Conservation (phyloP, 495 filamentous ascomycete species). For the Immersiella caudata region DNA sequence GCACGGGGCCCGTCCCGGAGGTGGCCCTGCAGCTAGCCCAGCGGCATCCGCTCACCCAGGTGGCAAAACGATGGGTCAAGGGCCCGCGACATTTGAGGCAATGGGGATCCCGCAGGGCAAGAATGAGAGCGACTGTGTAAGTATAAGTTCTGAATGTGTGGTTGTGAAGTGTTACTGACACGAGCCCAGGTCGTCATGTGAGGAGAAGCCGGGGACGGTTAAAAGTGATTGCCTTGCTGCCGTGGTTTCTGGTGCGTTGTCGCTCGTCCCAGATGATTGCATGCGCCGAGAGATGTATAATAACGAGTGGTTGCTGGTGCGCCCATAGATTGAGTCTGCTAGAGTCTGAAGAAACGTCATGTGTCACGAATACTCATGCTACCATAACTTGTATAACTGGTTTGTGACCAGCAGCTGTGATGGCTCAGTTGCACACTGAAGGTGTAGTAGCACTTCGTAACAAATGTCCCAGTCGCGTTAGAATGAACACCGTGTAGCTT, state of each 20-base stretch:
- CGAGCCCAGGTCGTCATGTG: constrained; percentile 2
- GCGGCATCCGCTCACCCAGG: constrained; percentile 29
- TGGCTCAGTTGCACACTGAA: no score
- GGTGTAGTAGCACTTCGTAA: no score
- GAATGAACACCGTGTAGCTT: no score
- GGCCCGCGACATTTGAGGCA: constrained; percentile 95
- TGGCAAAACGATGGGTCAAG: constrained; percentile 65
- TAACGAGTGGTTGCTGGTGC: neutral
- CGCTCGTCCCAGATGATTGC: neutral
- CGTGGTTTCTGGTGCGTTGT: neutral
- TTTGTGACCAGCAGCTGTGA: no score
- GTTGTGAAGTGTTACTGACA: constrained; percentile 22
- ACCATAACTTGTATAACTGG: no score
- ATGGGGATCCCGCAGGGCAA: constrained; percentile 89
- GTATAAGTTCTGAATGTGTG: constrained; percentile 34
- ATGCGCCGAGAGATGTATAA: neutral
- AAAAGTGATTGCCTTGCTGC: neutral
- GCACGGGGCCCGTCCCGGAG: constrained; percentile 16
- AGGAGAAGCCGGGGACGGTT: no score
- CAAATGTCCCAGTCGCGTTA: no score
- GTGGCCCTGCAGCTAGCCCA: neutral
- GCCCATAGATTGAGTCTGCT: neutral
- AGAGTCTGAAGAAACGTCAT: neutral
- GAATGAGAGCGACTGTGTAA: constrained; percentile 87
- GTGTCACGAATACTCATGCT: neutral